phyloP scores from a whole-genome alignment of 148 eudicot species.

The Polygonum aviculare region DNA sequence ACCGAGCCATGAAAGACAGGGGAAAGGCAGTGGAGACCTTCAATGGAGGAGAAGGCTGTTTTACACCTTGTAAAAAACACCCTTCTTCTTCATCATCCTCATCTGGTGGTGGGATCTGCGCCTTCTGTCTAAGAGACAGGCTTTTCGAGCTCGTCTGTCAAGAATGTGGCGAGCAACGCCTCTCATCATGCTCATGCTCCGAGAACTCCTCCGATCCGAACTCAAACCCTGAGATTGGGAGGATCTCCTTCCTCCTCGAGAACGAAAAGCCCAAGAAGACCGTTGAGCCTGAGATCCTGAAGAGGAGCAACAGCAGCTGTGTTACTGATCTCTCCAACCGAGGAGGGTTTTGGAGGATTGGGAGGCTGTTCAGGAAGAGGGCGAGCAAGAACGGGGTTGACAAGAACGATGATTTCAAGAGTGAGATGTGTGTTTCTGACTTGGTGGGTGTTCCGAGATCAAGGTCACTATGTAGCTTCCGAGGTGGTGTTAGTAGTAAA shows the following conservation, averaged over 20 bases:
- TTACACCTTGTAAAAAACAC: constrained; percentile 55
- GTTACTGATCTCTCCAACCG: constrained; percentile 22
- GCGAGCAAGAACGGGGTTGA: constrained; percentile 19
- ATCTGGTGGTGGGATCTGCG: constrained; percentile 76
- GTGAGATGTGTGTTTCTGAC: constrained; percentile 28
- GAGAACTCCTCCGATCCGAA: constrained; percentile 39
- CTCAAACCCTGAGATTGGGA: constrained; percentile 30
- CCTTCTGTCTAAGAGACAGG: constrained; percentile 66
- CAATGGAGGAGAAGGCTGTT: constrained; percentile 12
- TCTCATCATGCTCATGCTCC: constrained; percentile 56
- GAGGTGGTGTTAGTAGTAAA: constrained; percentile 19
- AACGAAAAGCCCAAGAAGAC: constrained; percentile 35
- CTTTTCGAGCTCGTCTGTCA: constrained; percentile 62
- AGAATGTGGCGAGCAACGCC: constrained; percentile 65
- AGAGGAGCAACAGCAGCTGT: constrained; percentile 55
- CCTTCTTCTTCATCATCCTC: constrained; percentile 41
- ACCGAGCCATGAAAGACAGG: constrained; percentile 57
- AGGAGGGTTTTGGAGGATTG: constrained; percentile 54
- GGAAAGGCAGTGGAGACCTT: constrained; percentile 59
- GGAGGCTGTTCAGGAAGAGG: constrained; percentile 55
- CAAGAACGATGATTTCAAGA: constrained; percentile 19
- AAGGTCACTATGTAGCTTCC: constrained; percentile 67
- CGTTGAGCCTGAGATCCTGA: constrained; percentile 18
- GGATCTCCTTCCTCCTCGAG: constrained; percentile 72
- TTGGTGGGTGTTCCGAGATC: constrained; percentile 53